phyloP scores from a whole-genome alignment of 2,329 filamentous ascomycete genomes.

The Thielaviopsis populi region DNA sequence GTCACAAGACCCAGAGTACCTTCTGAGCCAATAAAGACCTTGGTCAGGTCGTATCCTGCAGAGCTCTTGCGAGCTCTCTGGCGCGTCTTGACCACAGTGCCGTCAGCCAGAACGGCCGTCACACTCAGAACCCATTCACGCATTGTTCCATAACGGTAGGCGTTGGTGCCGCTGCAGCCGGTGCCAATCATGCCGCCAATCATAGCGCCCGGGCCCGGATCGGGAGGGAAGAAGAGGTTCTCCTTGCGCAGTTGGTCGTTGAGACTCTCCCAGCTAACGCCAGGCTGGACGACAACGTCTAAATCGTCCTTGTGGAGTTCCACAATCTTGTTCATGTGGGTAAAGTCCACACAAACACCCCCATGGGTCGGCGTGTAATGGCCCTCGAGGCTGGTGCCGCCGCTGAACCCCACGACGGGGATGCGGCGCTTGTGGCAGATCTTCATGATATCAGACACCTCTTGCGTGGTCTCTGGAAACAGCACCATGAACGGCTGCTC shows the following conservation, averaged over 20 bases:
- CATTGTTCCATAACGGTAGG: conserved; percentile 89
- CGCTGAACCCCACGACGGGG: conserved; percentile 74
- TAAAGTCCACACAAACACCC: conserved; percentile 76
- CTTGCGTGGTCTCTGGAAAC: conserved; percentile 61
- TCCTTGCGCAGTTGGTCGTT: conserved; percentile 62
- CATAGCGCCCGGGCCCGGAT: conserved; percentile 80
- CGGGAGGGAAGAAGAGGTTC: conserved; percentile 80
- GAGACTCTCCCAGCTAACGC: conserved; percentile 71
- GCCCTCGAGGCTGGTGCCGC: conserved; percentile 79
- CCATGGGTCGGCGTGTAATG: conserved; percentile 72
- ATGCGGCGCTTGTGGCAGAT: conserved; percentile 68
- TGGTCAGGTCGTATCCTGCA: conserved; percentile 82
- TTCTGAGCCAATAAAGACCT: conserved; percentile 79
- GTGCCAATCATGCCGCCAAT: conserved; percentile 82
- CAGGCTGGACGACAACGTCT: conserved; percentile 64
- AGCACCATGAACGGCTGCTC: conserved; percentile 54
- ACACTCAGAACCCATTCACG: conserved; percentile 80
- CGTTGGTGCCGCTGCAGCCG: conserved; percentile 63
- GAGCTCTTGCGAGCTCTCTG: conserved; percentile 80
- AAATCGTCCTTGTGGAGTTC: conserved; percentile 62
- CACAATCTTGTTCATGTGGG: conserved; percentile 69
- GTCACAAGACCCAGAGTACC: conserved; percentile 84
- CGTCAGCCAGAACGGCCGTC: conserved; percentile 80
- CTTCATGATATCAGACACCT: conserved; percentile 79
- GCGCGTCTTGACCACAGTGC: conserved; percentile 76